These are phyloP conservation scores for Thinopyrum elongatum DNA, from an alignment of 176 grass and related monocot genomes.

Conservation along the genomic window DNA sequence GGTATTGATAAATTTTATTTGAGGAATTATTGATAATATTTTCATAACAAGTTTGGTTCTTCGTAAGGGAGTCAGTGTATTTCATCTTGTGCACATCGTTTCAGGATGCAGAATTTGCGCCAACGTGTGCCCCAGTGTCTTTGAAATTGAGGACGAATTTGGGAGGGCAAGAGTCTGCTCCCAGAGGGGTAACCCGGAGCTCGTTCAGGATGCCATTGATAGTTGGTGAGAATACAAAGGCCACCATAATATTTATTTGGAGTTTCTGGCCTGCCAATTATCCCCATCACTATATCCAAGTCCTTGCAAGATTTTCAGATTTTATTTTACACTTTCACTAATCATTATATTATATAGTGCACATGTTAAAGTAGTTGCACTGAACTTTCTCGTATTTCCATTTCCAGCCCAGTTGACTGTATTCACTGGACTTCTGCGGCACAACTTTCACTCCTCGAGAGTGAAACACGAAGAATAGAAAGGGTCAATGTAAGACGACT, in stretches of 20 bases:
- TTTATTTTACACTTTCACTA: neutral
- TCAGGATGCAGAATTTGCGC: slow-evolving; percentile 93
- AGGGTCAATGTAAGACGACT: slow-evolving; percentile 68
- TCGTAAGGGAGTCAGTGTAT: neutral
- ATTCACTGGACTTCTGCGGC: slow-evolving; percentile 97
- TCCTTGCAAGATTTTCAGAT: slow-evolving; percentile 2
- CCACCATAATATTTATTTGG: neutral
- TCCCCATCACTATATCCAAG: neutral
- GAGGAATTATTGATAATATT: neutral
- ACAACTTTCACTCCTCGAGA: slow-evolving; percentile 85
- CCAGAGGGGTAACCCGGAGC: slow-evolving; percentile 54
- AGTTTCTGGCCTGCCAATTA: neutral
- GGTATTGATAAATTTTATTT: slow-evolving; percentile 34
- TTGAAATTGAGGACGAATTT: slow-evolving; percentile 85
- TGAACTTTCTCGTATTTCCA: slow-evolving; percentile 34
- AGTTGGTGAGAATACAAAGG: slow-evolving; percentile 58
- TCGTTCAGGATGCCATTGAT: slow-evolving; percentile 85
- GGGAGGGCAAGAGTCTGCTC: slow-evolving; percentile 75
- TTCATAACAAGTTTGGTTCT: neutral
- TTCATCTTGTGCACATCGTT: slow-evolving; percentile 1
- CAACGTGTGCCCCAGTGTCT: slow-evolving; percentile 71
- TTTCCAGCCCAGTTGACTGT: slow-evolving; percentile 88
- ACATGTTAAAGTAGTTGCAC: neutral
- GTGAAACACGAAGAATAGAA: slow-evolving; percentile 89
- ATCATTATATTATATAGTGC: neutral